A percentile compares a stretch with the other conserved stretches of the same genome.
These are phyloP conservation scores for Kurtzmaniella natalensis DNA, from an alignment of 1,139 yeast species.

Conservation along the genomic window DNA sequence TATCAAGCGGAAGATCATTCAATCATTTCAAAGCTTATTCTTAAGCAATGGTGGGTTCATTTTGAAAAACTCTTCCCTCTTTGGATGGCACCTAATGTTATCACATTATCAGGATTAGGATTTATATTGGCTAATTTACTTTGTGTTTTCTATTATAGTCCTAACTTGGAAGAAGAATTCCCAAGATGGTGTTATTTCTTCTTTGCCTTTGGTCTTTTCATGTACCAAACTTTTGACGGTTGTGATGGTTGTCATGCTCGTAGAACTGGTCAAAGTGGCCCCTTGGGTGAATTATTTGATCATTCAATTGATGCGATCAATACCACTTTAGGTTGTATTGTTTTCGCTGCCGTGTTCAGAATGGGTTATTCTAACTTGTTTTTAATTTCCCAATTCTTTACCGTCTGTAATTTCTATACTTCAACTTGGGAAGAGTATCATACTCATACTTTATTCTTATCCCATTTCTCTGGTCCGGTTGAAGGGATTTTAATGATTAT, in stretches of 20 bases:
- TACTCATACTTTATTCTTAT: slow-evolving; percentile 76
- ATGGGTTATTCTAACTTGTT: slow-evolving; percentile 67
- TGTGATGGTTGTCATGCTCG: slow-evolving; percentile 95
- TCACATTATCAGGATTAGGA: slow-evolving; percentile 72
- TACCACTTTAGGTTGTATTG: slow-evolving; percentile 72
- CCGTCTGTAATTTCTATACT: slow-evolving; percentile 76
- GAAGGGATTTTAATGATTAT: slow-evolving; percentile 80
- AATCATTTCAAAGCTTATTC: slow-evolving; percentile 62
- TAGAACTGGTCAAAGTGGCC: slow-evolving; percentile 91
- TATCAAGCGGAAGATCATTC: slow-evolving; percentile 80
- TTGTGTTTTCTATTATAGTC: slow-evolving; percentile 71
- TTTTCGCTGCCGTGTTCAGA: slow-evolving; percentile 70
- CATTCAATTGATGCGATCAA: slow-evolving; percentile 91
- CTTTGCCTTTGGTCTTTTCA: slow-evolving; percentile 78
- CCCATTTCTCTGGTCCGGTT: slow-evolving; percentile 88
- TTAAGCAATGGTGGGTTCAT: slow-evolving; percentile 75
- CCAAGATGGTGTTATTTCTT: slow-evolving; percentile 84
- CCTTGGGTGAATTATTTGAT: slow-evolving; percentile 90
- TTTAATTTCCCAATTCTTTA: slow-evolving; percentile 66
- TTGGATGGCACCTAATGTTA: slow-evolving; percentile 86
- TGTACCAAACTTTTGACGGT: slow-evolving; percentile 95
- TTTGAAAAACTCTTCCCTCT: slow-evolving; percentile 74
- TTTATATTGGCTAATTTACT: slow-evolving; percentile 64
- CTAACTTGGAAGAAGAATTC: slow-evolving; percentile 50
- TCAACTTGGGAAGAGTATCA: slow-evolving; percentile 97